Conservation (phyloP, 2,329 filamentous ascomycete genomes). For the Phaeosphaeriaceae sp. region DNA sequence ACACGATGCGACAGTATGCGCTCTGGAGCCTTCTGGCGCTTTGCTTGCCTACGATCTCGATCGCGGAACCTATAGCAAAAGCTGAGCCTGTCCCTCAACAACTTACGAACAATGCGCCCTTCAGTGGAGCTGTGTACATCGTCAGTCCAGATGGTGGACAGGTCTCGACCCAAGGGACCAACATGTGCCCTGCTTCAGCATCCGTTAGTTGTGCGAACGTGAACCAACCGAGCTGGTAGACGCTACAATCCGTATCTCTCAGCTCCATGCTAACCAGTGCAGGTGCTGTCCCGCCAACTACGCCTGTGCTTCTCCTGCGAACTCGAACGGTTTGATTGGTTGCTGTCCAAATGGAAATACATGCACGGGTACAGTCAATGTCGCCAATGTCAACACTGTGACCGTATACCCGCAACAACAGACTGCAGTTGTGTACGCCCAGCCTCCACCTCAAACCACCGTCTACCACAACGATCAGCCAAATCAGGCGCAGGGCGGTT, state of each 20-base stretch:
- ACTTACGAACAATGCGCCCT: slow-evolving; percentile 48
- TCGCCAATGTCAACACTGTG: slow-evolving; percentile 43
- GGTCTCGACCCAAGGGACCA: slow-evolving; percentile 42
- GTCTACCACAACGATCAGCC: slow-evolving; percentile 28
- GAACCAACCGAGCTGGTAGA: slow-evolving; percentile 52
- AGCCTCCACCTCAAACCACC: slow-evolving; percentile 29
- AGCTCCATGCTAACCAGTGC: neutral
- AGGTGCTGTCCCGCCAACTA: slow-evolving; percentile 50
- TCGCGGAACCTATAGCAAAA: slow-evolving; percentile 33
- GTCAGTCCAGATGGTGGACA: slow-evolving; percentile 42
- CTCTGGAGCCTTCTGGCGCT: slow-evolving; percentile 16
- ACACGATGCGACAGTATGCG: slow-evolving; percentile 26
- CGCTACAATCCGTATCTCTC: slow-evolving; percentile 10
- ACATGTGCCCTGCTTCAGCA: slow-evolving; percentile 45
- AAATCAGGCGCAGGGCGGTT: slow-evolving; percentile 36
- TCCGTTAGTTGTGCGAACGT: slow-evolving; percentile 53
- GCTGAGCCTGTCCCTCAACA: slow-evolving; percentile 38
- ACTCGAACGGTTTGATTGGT: slow-evolving; percentile 44
- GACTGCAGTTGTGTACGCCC: slow-evolving; percentile 39
- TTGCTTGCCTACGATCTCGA: slow-evolving; percentile 20
- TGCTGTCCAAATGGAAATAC: slow-evolving; percentile 47
- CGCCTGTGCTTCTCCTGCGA: slow-evolving; percentile 41
- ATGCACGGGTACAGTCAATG: slow-evolving; percentile 44
- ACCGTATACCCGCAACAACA: slow-evolving; percentile 42
- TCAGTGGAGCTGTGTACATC: slow-evolving; percentile 51